These are phyloP conservation scores for Euphorbia schlechtendalii DNA, from an alignment of 441 rosid genomes.

Conservation along the genomic window DNA sequence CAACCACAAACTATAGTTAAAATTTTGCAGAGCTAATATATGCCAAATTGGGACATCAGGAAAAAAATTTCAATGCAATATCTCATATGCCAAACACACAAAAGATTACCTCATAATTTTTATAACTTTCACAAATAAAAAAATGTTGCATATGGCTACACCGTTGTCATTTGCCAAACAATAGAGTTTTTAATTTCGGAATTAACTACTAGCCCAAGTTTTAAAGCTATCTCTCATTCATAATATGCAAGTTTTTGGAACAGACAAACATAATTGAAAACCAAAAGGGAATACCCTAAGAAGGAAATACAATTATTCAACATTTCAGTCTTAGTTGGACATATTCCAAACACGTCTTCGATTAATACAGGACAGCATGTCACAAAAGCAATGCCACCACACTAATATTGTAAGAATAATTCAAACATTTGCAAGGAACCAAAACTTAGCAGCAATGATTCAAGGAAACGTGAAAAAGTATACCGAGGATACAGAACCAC, in stretches of 20 bases:
- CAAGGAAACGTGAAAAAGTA: too few species aligned
- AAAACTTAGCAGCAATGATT: background rate
- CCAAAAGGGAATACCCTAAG: too few species aligned
- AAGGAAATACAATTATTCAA: too few species aligned
- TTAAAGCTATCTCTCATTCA: background rate
- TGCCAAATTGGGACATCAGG: too few species aligned
- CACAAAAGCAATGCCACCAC: background rate
- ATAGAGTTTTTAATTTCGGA: background rate
- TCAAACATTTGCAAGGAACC: background rate
- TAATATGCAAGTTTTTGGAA: background rate
- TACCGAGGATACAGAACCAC: too few species aligned
- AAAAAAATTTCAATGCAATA: background rate
- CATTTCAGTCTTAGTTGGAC: background rate
- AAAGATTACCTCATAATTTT: background rate
- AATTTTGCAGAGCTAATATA: too few species aligned
- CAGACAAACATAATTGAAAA: background rate
- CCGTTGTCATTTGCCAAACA: background rate
- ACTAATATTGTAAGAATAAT: background rate
- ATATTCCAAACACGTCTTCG: background rate
- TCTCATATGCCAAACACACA: background rate
- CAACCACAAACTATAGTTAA: slow-evolving; percentile 1
- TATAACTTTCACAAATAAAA: background rate
- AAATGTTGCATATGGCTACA: background rate
- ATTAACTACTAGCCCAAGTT: background rate
- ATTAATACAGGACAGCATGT: background rate